phyloP scores from a whole-genome alignment of 2,329 filamentous ascomycete genomes.

The Aspergillus sp. region DNA sequence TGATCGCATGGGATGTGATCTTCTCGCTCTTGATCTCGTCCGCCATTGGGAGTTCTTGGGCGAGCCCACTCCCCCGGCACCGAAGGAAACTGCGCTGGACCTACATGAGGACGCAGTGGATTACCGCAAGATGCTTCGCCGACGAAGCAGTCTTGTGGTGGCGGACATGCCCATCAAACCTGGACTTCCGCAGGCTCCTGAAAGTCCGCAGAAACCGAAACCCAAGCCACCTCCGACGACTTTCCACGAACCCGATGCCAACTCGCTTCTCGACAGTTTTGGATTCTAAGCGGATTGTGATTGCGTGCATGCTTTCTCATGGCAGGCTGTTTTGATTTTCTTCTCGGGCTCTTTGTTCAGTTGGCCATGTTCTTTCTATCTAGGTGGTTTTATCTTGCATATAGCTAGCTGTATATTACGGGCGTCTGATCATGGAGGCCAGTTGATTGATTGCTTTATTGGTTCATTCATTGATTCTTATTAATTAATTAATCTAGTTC shows the following conservation, averaged over 20 bases:
- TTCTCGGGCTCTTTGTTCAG: background rate
- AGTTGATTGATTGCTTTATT: background rate
- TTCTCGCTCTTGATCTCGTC: slow-evolving; percentile 79
- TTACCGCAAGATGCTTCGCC: slow-evolving; percentile 65
- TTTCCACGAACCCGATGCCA: slow-evolving; percentile 91
- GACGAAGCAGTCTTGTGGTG: slow-evolving; percentile 76
- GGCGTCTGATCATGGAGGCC: background rate
- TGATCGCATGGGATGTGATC: slow-evolving; percentile 88
- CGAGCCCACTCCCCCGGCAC: slow-evolving; percentile 27
- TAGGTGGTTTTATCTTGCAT: background rate
- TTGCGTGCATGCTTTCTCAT: too few species aligned
- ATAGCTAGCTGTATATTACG: background rate
- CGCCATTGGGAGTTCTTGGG: slow-evolving; percentile 52
- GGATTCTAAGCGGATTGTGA: slow-evolving; percentile 62
- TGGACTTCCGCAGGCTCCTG: slow-evolving; percentile 47
- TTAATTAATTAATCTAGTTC: background rate
- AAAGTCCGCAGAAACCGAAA: slow-evolving; percentile 46
- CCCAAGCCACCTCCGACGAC: slow-evolving; percentile 68
- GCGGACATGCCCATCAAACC: slow-evolving; percentile 57
- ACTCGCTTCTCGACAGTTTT: slow-evolving; percentile 86
- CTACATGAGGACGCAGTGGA: slow-evolving; percentile 48
- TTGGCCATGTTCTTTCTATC: background rate
- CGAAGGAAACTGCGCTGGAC: slow-evolving; percentile 35
- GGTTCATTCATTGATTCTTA: too few species aligned
- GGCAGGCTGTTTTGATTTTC: background rate